Conservation (phyloP, 164 flowering plant species). For the Buxus sempervirens region DNA sequence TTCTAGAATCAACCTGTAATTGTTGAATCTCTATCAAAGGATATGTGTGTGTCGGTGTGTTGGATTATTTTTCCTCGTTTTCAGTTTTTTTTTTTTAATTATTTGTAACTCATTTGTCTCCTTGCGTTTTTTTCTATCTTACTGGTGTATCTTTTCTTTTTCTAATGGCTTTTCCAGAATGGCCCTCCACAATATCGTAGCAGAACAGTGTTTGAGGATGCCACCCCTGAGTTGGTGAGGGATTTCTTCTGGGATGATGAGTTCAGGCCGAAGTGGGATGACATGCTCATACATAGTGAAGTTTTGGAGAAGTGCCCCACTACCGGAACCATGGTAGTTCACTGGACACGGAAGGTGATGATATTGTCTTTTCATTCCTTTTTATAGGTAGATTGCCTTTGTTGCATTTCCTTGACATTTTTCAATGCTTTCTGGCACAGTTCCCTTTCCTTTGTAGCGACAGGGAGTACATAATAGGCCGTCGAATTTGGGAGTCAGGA, state of each 20-base stretch:
- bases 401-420: conserved; percentile 12
- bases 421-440: conserved; percentile 31
- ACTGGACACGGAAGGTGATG: conserved; percentile 71
- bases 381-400: conserved; percentile 6
- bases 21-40: no score
- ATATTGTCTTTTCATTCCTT: conserved; percentile 2
- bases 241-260: conserved; percentile 89
- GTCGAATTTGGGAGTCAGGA: conserved; percentile 67
- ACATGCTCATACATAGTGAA: conserved; percentile 50
- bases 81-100: background rate
- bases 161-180: conserved; percentile 28
- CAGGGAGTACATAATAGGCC: conserved; percentile 68
- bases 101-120: background rate
- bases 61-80: no score
- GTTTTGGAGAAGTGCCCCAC: conserved; percentile 55
- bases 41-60: no score
- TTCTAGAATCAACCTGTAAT: no score
- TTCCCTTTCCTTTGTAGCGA: conserved; percentile 79
- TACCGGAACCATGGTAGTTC: conserved; percentile 76
- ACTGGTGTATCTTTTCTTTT: background rate
- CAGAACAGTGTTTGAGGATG: conserved; percentile 66
- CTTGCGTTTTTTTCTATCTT: background rate
- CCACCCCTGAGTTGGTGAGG: conserved; percentile 62
- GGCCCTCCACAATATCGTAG: conserved; percentile 82
- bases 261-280: conserved; percentile 72